A percentile compares a stretch with the other conserved stretches of the same genome.
Conservation (phyloP, 164 flowering plant genomes). For the Magnolia sinica region DNA sequence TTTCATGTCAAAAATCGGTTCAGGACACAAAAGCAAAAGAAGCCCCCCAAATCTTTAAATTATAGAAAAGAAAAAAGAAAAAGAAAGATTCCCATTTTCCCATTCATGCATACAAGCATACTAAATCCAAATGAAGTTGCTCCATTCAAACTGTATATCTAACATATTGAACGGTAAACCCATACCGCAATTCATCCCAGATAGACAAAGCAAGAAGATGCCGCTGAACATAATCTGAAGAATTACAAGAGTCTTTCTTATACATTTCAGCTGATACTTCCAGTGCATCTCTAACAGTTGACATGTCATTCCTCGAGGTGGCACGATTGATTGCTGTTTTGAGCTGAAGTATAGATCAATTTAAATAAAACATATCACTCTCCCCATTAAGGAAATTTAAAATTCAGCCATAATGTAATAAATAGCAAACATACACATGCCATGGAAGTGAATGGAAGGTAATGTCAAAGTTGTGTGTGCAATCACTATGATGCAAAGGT, state of each 20-base stretch:
- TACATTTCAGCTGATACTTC: conserved; percentile 96
- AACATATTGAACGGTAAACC: not conserved
- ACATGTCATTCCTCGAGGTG: conserved; percentile 79
- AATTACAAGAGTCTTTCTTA: conserved; percentile 82
- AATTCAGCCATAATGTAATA: not conserved
- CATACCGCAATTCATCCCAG: conserved; percentile 93
- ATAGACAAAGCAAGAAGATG: conserved; percentile 85
- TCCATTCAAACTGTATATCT: not conserved
- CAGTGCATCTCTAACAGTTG: conserved; percentile 92
- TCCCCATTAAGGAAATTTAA: not conserved
- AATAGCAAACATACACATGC: not conserved
- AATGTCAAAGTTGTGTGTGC: too few relatives aligned
- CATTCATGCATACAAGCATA: too few relatives aligned
- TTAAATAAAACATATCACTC: not conserved
- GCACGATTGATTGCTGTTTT: conserved; percentile 95
- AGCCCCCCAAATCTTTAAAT: too few relatives aligned
- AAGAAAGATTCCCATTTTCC: too few relatives aligned
- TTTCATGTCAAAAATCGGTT: too few relatives aligned
- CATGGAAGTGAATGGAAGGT: too few relatives aligned
- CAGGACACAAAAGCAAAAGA: too few relatives aligned
- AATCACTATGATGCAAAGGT: not conserved
- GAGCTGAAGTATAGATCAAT: conserved; percentile 42
- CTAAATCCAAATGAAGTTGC: too few relatives aligned
- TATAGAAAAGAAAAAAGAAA: too few relatives aligned
- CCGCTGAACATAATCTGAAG: conserved; percentile 84